phyloP scores from a whole-genome alignment of 192 early-diverging fungal genomes.

The Podila epicladia region DNA sequence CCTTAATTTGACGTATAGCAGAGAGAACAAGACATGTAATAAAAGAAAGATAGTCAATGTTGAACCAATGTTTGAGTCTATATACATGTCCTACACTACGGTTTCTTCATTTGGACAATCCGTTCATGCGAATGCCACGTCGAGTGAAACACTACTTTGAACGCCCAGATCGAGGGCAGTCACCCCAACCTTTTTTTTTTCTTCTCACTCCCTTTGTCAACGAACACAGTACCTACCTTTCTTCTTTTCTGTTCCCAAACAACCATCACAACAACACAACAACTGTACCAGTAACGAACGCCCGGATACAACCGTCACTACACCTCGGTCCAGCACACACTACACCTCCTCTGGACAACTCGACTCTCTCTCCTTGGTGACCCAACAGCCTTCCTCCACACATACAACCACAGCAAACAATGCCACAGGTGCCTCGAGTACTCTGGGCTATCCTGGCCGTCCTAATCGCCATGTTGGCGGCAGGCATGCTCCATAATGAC shows the following conservation, averaged over 20 bases:
- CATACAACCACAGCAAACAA: neutral
- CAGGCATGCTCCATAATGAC: slow-evolving; percentile 29
- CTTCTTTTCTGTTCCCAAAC: neutral
- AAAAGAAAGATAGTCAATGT: neutral
- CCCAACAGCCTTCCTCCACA: neutral
- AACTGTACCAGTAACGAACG: neutral
- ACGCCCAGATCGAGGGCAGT: neutral
- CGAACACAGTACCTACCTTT: too few species aligned
- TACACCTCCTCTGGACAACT: too few species aligned
- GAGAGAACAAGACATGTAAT: neutral
- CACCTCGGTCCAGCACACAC: too few species aligned
- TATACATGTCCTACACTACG: neutral
- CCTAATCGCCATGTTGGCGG: slow-evolving; percentile 34
- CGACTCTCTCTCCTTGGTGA: neutral
- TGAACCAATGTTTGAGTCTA: neutral
- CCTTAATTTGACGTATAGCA: neutral
- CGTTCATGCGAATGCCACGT: neutral
- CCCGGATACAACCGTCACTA: too few species aligned
- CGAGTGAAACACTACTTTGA: neutral
- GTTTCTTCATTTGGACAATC: neutral
- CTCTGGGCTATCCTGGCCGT: slow-evolving; percentile 26
- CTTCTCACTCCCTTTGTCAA: neutral
- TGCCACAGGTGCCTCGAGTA: slow-evolving; percentile 14
- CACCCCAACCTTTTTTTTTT: neutral
- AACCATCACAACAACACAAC: neutral